Conservation (phyloP, 2,329 filamentous ascomycete genomes). For the Ceratocystis alfenasii region DNA sequence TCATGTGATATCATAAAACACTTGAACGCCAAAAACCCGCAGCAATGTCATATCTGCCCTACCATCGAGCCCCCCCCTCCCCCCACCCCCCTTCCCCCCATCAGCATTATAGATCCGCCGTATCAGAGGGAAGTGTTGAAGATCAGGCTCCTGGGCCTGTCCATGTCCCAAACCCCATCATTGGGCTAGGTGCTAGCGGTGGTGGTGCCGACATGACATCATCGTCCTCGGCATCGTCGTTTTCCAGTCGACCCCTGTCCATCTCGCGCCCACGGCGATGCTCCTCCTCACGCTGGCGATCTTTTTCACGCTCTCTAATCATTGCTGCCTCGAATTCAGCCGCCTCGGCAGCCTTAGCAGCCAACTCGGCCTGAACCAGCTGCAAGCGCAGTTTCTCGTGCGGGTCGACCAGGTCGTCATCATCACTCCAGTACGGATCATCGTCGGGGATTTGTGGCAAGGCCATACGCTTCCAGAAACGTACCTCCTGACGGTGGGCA, state of each 20-base stretch:
- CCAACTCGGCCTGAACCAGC: slow-evolving; percentile 31
- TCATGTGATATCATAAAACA: slow-evolving; percentile 12
- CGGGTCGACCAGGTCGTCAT: slow-evolving; percentile 51
- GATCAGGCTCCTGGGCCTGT: background rate
- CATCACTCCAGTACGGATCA: slow-evolving; percentile 51
- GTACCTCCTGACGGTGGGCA: slow-evolving; percentile 44
- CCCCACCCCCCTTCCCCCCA: background rate
- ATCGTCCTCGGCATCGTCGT: background rate
- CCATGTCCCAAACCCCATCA: slow-evolving; percentile 9
- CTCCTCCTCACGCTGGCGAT: slow-evolving; percentile 1
- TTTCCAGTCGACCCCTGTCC: background rate
- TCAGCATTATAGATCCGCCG: background rate
- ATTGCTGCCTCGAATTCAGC: slow-evolving; percentile 26
- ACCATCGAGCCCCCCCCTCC: background rate
- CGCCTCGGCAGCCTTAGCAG: slow-evolving; percentile 29
- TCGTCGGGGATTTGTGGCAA: slow-evolving; percentile 49
- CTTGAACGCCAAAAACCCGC: background rate
- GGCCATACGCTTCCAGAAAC: slow-evolving; percentile 56
- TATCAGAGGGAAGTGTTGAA: background rate
- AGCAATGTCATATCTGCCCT: too few species aligned
- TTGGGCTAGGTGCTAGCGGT: slow-evolving; percentile 16
- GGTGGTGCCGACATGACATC: slow-evolving; percentile 10
- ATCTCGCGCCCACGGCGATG: background rate
- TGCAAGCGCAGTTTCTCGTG: slow-evolving; percentile 46
- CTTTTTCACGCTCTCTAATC: slow-evolving; percentile 27